These are phyloP conservation scores for Cucurbita moschata DNA, from an alignment of 306 rosid species.

Conservation along the genomic window DNA sequence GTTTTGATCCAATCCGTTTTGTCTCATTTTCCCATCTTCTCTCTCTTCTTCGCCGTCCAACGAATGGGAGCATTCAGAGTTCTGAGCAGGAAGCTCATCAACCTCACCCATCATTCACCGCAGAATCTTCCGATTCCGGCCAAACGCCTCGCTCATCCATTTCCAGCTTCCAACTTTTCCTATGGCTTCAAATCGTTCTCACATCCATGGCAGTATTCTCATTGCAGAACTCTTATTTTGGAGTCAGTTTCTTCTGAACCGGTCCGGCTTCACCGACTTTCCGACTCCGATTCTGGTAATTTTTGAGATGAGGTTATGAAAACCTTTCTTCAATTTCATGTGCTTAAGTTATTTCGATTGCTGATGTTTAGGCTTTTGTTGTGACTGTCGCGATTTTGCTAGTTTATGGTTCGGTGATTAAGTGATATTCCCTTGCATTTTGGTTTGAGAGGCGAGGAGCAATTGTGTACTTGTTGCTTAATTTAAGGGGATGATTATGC, in stretches of 20 bases:
- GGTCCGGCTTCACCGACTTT: slow-evolving; percentile 46
- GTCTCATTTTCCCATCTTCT: not conserved
- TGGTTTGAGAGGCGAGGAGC: not conserved
- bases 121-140: not conserved
- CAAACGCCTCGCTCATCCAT: not conserved
- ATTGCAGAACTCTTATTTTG: slow-evolving; percentile 43
- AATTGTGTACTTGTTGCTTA: not conserved
- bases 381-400: not conserved
- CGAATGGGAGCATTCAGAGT: slow-evolving; percentile 28
- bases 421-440: not conserved
- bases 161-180: slow-evolving; percentile 4
- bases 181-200: slow-evolving; percentile 5
- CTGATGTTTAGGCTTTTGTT: not conserved
- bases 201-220: slow-evolving; percentile 24
- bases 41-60: not conserved
- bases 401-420: not conserved
- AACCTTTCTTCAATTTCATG: not conserved
- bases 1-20: not conserved
- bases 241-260: slow-evolving; percentile 33
- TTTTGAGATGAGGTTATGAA: not conserved
- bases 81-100: slow-evolving; percentile 18
- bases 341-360: not conserved
- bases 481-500: not conserved
- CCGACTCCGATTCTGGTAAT: slow-evolving; percentile 52
- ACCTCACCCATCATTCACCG: not conserved